phyloP scores from a whole-genome alignment of 2,329 filamentous ascomycete species.

The Trichoderma sp. region DNA sequence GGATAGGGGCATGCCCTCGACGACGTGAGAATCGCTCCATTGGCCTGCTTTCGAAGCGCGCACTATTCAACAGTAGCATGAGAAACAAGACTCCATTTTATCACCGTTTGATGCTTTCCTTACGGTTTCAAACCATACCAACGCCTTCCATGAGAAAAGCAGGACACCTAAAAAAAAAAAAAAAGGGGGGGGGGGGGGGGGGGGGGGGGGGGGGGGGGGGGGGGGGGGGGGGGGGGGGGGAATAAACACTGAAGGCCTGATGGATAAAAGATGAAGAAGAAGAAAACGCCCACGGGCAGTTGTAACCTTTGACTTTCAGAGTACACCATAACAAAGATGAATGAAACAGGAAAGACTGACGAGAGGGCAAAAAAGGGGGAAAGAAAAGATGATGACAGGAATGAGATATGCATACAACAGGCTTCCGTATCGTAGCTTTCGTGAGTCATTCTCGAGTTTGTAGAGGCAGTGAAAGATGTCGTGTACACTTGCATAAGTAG shows the following conservation, averaged over 20 bases:
- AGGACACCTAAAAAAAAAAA: neutral
- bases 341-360: neutral
- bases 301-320: neutral
- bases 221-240: no score
- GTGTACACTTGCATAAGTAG: conserved; percentile 1
- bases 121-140: neutral
- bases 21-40: neutral
- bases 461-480: neutral
- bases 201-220: no score
- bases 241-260: no score
- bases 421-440: conserved; percentile 1
- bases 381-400: neutral
- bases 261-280: neutral
- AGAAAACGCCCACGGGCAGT: neutral
- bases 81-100: conserved; percentile 8
- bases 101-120: conserved; percentile 8
- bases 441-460: conserved; percentile 5
- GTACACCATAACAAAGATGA: neutral
- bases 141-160: conserved; percentile 4
- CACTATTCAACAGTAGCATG: neutral
- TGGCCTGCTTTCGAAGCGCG: neutral
- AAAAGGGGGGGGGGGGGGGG: no score
- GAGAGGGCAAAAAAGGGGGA: neutral
- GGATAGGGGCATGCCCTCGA: neutral
- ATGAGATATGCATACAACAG: neutral